Conservation (phyloP, 371 early-diverging fungal genomes). For the Rhizopus delemar region DNA sequence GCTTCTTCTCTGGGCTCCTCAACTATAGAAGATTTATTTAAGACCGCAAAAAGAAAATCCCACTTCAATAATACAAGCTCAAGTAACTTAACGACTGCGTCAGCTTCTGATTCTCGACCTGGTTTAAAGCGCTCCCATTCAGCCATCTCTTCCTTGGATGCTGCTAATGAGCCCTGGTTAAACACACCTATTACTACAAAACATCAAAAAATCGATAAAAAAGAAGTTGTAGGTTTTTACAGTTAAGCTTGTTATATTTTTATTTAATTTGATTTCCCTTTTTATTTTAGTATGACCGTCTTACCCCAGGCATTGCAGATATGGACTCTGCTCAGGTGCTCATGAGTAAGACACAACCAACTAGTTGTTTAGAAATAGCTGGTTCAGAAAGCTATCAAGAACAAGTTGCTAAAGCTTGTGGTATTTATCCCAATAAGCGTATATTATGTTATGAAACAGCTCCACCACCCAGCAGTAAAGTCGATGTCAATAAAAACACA, state of each 20-base stretch:
- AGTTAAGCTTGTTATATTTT: not conserved
- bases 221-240: conserved; percentile 5
- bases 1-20: not conserved
- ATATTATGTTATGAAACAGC: conserved; percentile 31
- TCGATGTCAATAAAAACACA: conserved; percentile 9
- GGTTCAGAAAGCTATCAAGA: conserved; percentile 65
- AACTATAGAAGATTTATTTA: not conserved
- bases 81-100: not conserved
- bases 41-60: not conserved
- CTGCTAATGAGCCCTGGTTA: conserved; percentile 36
- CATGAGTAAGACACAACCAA: conserved; percentile 42
- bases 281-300: conserved; percentile 67
- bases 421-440: conserved; percentile 57
- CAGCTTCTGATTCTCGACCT: not conserved
- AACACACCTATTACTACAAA: conserved; percentile 19
- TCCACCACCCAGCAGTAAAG: not conserved
- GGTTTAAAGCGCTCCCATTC: conserved; percentile 33
- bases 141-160: conserved; percentile 30
- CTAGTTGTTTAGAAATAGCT: conserved; percentile 7
- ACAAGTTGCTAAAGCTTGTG: conserved; percentile 78
- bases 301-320: conserved; percentile 72
- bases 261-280: not conserved
- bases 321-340: conserved; percentile 66
- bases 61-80: not conserved
- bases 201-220: conserved; percentile 7